Conservation (phyloP, 805 yeast genomes). For the Candida insectorum region DNA sequence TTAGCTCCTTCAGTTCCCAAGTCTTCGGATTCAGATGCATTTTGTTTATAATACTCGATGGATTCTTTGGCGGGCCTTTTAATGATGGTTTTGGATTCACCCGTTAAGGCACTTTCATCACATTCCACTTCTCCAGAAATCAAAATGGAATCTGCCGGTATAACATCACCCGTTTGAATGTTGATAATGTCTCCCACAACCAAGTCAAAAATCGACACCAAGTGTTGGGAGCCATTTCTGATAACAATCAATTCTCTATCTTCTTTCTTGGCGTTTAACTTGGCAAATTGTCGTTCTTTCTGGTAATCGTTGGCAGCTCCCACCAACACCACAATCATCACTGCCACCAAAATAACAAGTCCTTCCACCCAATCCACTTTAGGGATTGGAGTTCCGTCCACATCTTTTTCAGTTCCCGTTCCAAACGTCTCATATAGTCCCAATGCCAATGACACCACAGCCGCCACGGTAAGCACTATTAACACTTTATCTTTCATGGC, state of each 20-base stretch:
- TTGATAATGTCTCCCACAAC: constrained; percentile 82
- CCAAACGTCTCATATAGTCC: constrained; percentile 94
- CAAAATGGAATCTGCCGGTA: constrained; percentile 84
- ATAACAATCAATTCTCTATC: constrained; percentile 75
- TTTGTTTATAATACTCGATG: constrained; percentile 20
- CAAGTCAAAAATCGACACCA: constrained; percentile 69
- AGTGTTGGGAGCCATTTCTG: constrained; percentile 64
- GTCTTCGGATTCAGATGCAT: constrained; percentile 31
- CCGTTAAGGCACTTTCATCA: constrained; percentile 91
- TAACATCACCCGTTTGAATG: constrained; percentile 89
- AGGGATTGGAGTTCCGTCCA: constrained; percentile 72
- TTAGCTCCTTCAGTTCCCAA: constrained; percentile 36
- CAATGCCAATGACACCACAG: constrained; percentile 80
- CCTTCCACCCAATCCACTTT: constrained; percentile 99
- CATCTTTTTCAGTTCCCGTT: constrained; percentile 72
- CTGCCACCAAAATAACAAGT: constrained; percentile 92
- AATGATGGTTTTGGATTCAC: constrained; percentile 82
- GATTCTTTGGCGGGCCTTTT: constrained; percentile 53
- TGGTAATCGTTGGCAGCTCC: constrained; percentile 97
- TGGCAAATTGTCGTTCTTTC: constrained; percentile 89
- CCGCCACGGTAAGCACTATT: constrained; percentile 79
- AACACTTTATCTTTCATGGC: constrained; percentile 91
- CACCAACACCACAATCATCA: constrained; percentile 83
- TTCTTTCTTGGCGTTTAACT: constrained; percentile 83
- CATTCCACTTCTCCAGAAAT: constrained; percentile 75